phyloP scores from a whole-genome alignment of 1,139 yeast species.

The Williopsis jadinii region DNA sequence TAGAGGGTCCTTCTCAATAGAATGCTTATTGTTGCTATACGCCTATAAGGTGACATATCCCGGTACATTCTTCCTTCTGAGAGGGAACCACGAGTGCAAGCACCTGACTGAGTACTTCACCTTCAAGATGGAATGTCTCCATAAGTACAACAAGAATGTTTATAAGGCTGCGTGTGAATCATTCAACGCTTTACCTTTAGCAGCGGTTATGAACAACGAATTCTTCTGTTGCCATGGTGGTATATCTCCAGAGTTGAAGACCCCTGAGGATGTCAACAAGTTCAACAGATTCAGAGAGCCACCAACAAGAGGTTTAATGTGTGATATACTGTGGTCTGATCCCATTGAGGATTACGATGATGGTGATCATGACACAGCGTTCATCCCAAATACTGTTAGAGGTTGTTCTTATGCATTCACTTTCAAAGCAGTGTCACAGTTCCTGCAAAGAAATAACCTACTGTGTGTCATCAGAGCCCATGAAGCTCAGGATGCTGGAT shows the following conservation, averaged over 20 bases:
- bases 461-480: conserved; percentile 89
- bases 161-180: conserved; percentile 75
- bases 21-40: conserved; percentile 76
- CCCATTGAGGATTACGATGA: conserved; percentile 86
- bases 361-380: conserved; percentile 49
- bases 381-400: conserved; percentile 66
- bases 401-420: conserved; percentile 93
- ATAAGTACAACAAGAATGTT: conserved; percentile 63
- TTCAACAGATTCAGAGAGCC: conserved; percentile 86
- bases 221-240: conserved; percentile 98
- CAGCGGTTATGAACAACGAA: conserved; percentile 91
- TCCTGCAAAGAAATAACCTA: conserved; percentile 72
- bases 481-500: conserved; percentile 97
- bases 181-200: conserved; percentile 84
- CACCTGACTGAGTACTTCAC: conserved; percentile 94
- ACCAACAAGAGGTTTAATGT: conserved; percentile 90
- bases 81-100: conserved; percentile 95
- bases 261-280: conserved; percentile 60
- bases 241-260: conserved; percentile 75
- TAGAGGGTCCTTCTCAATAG: conserved; percentile 88
- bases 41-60: conserved; percentile 78
- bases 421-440: conserved; percentile 76
- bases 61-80: conserved; percentile 65
- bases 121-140: conserved; percentile 83
- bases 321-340: conserved; percentile 95